phyloP scores from a whole-genome alignment of 2,329 filamentous ascomycete species.

The Acephala macrosclerotiorum region DNA sequence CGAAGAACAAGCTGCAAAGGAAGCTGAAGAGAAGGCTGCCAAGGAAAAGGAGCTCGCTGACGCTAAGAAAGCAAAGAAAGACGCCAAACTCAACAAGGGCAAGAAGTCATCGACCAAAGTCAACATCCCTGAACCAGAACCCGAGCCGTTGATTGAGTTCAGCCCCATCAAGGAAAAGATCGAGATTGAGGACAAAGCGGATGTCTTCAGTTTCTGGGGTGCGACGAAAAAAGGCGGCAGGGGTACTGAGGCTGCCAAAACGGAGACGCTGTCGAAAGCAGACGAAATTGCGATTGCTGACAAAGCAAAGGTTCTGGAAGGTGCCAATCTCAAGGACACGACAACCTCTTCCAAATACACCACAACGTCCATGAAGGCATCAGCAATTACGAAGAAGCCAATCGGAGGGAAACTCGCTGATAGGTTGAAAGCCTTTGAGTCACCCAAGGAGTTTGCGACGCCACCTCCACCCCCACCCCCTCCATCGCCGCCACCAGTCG shows the following conservation, averaged over 20 bases:
- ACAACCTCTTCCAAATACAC: slow-evolving; percentile 49
- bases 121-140: slow-evolving; percentile 35
- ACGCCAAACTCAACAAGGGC: slow-evolving; percentile 49
- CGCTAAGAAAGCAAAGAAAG: slow-evolving; percentile 42
- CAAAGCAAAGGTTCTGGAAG: slow-evolving; percentile 57
- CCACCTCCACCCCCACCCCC: slow-evolving; percentile 39
- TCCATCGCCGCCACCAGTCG: slow-evolving; percentile 49
- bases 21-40: slow-evolving; percentile 48
- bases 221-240: slow-evolving; percentile 52
- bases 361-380: slow-evolving; percentile 50
- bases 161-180: slow-evolving; percentile 48
- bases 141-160: slow-evolving; percentile 36
- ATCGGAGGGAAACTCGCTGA: slow-evolving; percentile 62
- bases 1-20: slow-evolving; percentile 46
- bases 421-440: slow-evolving; percentile 63
- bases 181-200: slow-evolving; percentile 37
- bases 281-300: slow-evolving; percentile 58
- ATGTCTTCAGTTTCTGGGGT: slow-evolving; percentile 65
- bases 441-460: slow-evolving; percentile 45
- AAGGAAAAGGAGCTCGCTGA: slow-evolving; percentile 49
- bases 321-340: slow-evolving; percentile 50
- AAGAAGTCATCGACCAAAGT: slow-evolving; percentile 35
- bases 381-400: slow-evolving; percentile 52
- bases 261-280: slow-evolving; percentile 47
- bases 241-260: slow-evolving; percentile 45